These are phyloP conservation scores for Podospora appendiculata DNA, from an alignment of 495 filamentous ascomycete species.

Conservation along the genomic window DNA sequence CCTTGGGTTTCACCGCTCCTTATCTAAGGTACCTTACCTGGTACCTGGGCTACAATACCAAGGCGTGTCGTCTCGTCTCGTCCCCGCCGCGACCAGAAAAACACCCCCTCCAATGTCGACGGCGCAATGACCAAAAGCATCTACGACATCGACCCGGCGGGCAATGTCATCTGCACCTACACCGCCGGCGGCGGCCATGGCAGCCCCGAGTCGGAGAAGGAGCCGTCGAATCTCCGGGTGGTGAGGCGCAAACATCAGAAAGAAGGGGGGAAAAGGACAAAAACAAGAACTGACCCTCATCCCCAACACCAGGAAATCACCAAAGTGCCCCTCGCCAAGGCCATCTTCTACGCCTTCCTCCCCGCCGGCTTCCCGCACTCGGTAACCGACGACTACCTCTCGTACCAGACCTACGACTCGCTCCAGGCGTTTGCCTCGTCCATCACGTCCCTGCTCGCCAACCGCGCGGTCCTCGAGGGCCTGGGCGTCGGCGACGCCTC, in stretches of 20 bases:
- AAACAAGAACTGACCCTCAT: neutral
- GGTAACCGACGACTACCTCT: slow-evolving; percentile 81
- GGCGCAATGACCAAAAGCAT: slow-evolving; percentile 21
- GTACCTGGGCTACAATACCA: too few species aligned
- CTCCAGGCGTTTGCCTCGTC: slow-evolving; percentile 93
- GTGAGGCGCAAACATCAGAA: slow-evolving; percentile 4
- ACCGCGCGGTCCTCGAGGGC: slow-evolving; percentile 85
- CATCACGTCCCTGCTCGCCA: slow-evolving; percentile 81
- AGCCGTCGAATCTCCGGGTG: slow-evolving; percentile 4
- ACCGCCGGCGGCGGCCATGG: slow-evolving; percentile 2
- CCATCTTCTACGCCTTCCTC: slow-evolving; percentile 69
- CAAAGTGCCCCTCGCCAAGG: slow-evolving; percentile 20
- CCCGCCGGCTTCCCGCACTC: slow-evolving; percentile 87
- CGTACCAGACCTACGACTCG: slow-evolving; percentile 69
- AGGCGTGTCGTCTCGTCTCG: too few species aligned
- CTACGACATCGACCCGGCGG: slow-evolving; percentile 32
- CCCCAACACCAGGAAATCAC: slow-evolving; percentile 19
- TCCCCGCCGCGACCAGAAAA: too few species aligned
- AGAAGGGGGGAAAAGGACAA: too few species aligned
- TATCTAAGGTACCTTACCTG: too few species aligned
- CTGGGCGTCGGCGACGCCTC: slow-evolving; percentile 82
- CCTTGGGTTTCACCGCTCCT: too few species aligned
- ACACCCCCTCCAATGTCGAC: slow-evolving; percentile 5
- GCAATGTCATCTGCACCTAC: slow-evolving; percentile 28
- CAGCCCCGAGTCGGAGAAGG: slow-evolving; percentile 10